Base-by-base conservation (phyloP, 768 basidiomycete genomes). In the Astraeus odoratus region DNA sequence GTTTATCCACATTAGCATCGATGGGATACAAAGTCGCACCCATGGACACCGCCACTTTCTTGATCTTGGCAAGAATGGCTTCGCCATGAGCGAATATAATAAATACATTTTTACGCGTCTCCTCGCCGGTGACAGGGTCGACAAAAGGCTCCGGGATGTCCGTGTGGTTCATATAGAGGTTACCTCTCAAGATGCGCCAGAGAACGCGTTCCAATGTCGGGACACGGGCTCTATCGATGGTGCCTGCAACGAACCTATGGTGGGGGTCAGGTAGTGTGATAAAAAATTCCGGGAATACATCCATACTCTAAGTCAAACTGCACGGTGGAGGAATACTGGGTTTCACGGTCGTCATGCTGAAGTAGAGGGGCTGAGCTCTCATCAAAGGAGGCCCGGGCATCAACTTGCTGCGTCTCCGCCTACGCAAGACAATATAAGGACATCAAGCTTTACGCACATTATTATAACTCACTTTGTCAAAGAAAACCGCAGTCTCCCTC, bases 51-150 rank as follows among this genome's bases (percentile, higher is more conserved):
- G 94, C 87, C 43, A 99, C 88, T 65, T 93, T 97, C 61, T 94
- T 88, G 59, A 99, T 97, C 76, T 98, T 99, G 51, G 89, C 77
- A 23, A 99, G 80, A 18, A 98, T 72, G 16, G 86, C 82, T 30
- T 89, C 83, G 15, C 96, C 96, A 55, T 99, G 94, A 0, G 96
- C 96, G 56, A 99, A 99, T 60, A 99, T 98, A 69, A 99, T 95
- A 72, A 99, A 99, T 31, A 98, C 96, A 57, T 97, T 93, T 77
- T 98, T 99, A 71, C 87, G 80, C 18, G 86, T 87, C 69, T 94
- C 88, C 16, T 68, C 71, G 27, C 84, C 86, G 0, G 88, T 88
- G 18, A 73, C 75, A 12, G 93, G 86, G 60, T 98, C 91, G 46
- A 91, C 74, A 57, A 98, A 96, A 5, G 91, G 86, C 53, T 95